Percentiles rank a stretch among this genome's conserved stretches.
Conservation (phyloP, 2,329 filamentous ascomycete genomes). For the Fonsecaea nubica region DNA sequence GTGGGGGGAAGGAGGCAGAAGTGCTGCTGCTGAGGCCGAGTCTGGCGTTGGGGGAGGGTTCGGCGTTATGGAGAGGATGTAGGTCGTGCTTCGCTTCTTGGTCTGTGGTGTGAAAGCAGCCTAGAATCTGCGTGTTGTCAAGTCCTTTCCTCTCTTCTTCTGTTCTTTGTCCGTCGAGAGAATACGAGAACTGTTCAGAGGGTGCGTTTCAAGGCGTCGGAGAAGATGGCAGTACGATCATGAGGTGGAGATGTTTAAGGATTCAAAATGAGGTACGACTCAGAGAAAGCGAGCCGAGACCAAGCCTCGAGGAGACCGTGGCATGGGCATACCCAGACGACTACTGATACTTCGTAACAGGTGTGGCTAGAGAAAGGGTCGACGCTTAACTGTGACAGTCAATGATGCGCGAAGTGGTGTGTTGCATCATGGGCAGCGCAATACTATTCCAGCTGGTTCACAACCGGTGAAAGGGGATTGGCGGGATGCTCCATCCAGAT, state of each 20-base stretch:
- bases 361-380: constrained; percentile 10
- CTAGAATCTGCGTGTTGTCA: background rate
- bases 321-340: constrained; percentile 1
- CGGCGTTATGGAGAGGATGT: background rate
- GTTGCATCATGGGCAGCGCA: constrained; percentile 20
- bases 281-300: constrained; percentile 12
- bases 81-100: background rate
- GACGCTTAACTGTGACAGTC: constrained; percentile 4
- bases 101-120: background rate
- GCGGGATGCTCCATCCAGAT: constrained; percentile 6
- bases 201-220: background rate
- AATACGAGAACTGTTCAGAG: background rate
- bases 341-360: background rate
- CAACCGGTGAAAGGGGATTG: constrained; percentile 17
- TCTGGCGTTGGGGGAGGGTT: constrained; percentile 1
- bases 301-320: constrained; percentile 1
- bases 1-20: background rate
- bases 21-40: background rate
- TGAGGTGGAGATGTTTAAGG: constrained; percentile 6
- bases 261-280: background rate
- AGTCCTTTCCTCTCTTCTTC: background rate
- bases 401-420: constrained; percentile 1
- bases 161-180: background rate
- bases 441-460: background rate
- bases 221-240: background rate